Percentiles rank a stretch among this genome's conserved stretches.
phyloP scores from a whole-genome alignment of 352 stramenopile genomes.

The Phytopythium aichiense region DNA sequence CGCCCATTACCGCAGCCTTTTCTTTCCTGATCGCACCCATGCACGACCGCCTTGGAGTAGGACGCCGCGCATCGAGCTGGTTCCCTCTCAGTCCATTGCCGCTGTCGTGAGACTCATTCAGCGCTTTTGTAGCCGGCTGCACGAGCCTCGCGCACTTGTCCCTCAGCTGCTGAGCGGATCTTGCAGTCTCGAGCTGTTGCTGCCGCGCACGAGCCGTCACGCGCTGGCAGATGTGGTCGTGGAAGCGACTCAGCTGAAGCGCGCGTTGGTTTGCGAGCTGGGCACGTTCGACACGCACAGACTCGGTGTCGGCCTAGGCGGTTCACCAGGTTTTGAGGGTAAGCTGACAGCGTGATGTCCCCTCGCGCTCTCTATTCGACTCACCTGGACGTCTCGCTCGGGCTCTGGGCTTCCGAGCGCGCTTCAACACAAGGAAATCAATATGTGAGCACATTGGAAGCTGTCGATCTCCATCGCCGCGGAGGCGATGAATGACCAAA shows the following conservation, averaged over 20 bases:
- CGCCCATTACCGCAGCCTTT: background rate
- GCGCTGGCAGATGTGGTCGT: conserved; percentile 52
- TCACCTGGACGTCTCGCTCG: background rate
- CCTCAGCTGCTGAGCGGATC: conserved; percentile 19
- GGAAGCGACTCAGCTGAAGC: conserved; percentile 48
- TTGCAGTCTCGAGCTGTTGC: conserved; percentile 24
- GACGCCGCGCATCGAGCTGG: background rate
- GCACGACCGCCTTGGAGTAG: background rate
- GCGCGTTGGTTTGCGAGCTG: conserved; percentile 28
- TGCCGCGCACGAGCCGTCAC: conserved; percentile 43
- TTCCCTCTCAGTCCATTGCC: background rate
- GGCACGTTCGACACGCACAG: conserved; percentile 27
- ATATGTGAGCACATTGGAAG: background rate
- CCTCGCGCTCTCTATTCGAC: background rate
- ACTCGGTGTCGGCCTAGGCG: conserved; percentile 29
- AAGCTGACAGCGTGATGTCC: background rate
- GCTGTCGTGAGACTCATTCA: background rate
- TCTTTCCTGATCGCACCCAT: background rate
- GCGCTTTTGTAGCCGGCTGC: background rate
- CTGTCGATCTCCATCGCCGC: background rate
- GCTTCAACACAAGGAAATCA: background rate
- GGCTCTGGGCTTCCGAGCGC: background rate
- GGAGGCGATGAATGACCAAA: background rate
- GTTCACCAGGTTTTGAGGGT: background rate
- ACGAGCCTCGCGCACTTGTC: conserved; percentile 4